Conservation (phyloP, 1,284 basidiomycete genomes). For the Neolentinus lepideus region DNA sequence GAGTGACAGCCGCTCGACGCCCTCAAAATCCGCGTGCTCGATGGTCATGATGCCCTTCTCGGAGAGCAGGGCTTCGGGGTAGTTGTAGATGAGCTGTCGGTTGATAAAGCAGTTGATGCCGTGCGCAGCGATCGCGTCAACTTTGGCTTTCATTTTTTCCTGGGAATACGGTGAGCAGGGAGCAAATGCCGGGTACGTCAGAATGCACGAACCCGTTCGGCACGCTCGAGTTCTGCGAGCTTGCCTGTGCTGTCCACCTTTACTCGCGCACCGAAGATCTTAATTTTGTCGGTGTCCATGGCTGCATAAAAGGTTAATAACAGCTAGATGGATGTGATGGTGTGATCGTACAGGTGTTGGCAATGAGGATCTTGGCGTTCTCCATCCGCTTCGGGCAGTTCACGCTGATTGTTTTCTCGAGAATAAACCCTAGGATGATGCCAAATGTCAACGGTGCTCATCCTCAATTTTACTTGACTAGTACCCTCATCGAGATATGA, state of each 20-base stretch:
- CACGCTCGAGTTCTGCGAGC: constrained; percentile 95
- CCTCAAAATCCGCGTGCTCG: constrained; percentile 99
- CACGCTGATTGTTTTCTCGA: constrained; percentile 93
- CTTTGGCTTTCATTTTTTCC: constrained; percentile 99
- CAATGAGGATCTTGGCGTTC: constrained; percentile 95
- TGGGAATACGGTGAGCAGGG: constrained; percentile 21
- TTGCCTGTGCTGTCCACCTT: constrained; percentile 96
- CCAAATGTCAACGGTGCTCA: not conserved
- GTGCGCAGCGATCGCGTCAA: constrained; percentile 89
- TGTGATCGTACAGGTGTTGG: constrained; percentile 80
- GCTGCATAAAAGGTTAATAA: constrained; percentile 38
- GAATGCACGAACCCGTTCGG: constrained; percentile 61
- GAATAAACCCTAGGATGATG: constrained; percentile 75
- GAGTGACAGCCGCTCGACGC: constrained; percentile 91
- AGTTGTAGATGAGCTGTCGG: constrained; percentile 99
- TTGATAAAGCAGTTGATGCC: constrained; percentile 99
- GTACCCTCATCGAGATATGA: constrained; percentile 98
- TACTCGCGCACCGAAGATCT: constrained; percentile 95
- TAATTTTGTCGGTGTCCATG: constrained; percentile 99
- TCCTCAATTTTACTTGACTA: too few relatives aligned
- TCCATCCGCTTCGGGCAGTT: constrained; percentile 94
- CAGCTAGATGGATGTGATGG: not conserved
- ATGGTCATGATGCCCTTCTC: constrained; percentile 96
- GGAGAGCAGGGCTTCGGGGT: constrained; percentile 90
- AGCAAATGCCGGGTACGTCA: not conserved